Conservation (phyloP, 2,329 filamentous ascomycete genomes). For the Fusarium equiseti region DNA sequence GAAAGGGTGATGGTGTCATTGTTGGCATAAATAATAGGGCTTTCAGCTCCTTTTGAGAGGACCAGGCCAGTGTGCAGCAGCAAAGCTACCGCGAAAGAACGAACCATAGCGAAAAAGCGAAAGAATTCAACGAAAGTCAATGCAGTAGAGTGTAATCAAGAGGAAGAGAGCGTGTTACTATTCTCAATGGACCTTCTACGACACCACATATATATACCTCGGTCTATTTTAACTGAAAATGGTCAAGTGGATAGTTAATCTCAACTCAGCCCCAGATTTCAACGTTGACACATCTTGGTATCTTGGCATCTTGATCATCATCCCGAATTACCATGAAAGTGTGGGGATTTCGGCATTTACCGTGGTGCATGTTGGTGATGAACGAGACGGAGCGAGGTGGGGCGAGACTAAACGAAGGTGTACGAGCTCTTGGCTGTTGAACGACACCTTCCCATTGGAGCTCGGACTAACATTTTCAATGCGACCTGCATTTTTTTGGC, state of each 20-base stretch:
- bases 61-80: background rate
- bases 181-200: no score
- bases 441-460: fast-evolving
- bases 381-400: background rate
- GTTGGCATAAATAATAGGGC: background rate
- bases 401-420: background rate
- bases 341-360: background rate
- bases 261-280: background rate
- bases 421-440: background rate
- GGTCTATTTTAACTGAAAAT: background rate
- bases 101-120: background rate
- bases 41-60: fast-evolving
- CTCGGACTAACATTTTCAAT: fast-evolving
- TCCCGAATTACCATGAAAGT: fast-evolving
- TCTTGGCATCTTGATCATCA: background rate
- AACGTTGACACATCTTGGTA: background rate
- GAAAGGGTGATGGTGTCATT: background rate
- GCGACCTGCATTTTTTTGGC: background rate
- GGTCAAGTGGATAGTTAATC: background rate
- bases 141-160: background rate
- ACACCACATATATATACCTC: background rate
- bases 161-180: background rate
- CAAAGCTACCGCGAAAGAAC: background rate
- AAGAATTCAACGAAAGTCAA: no score
- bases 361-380: background rate